A percentile compares a stretch with the other conserved stretches of the same genome.
phyloP scores from a whole-genome alignment of 73 alveolate genomes.

The Uronychia setigera region DNA sequence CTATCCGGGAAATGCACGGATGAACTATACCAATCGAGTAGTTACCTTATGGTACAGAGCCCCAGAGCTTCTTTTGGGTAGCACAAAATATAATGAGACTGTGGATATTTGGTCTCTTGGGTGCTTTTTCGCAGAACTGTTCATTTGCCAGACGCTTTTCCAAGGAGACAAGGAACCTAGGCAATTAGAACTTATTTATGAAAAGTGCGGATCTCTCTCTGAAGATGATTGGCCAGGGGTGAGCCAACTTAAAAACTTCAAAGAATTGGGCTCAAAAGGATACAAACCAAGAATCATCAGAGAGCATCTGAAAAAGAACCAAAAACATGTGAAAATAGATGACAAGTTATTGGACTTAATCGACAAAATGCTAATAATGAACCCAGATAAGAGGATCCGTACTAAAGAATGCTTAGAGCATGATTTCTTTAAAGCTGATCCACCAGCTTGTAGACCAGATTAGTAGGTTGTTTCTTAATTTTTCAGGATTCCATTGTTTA shows the following conservation, averaged over 20 bases:
- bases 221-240: constrained; percentile 96
- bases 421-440: constrained; percentile 80
- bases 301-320: constrained; percentile 67
- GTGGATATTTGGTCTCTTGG: constrained; percentile 96
- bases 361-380: constrained; percentile 79
- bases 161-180: constrained; percentile 88
- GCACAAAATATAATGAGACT: constrained; percentile 77
- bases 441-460: constrained; percentile 55
- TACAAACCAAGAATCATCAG: constrained; percentile 71
- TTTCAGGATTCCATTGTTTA: constrained; percentile 72
- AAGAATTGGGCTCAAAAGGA: constrained; percentile 77
- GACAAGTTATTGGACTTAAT: constrained; percentile 80
- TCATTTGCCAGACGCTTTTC: constrained; percentile 77
- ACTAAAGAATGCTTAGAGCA: constrained; percentile 90
- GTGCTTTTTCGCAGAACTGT: constrained; percentile 92
- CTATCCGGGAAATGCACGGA: constrained; percentile 48
- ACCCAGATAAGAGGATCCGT: constrained; percentile 90
- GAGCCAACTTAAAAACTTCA: constrained; percentile 67
- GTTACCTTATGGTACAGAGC: constrained; percentile 97
- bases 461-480: background rate
- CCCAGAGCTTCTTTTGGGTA: constrained; percentile 91
- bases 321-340: constrained; percentile 60
- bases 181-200: constrained; percentile 87
- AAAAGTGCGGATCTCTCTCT: constrained; percentile 93
- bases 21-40: constrained; percentile 80